Evolutionary conservation across 768 basidiomycete species (phyloP), one percentile per base, ranked within the genome.

Genomic region (Amanita jacksonii): DNA sequence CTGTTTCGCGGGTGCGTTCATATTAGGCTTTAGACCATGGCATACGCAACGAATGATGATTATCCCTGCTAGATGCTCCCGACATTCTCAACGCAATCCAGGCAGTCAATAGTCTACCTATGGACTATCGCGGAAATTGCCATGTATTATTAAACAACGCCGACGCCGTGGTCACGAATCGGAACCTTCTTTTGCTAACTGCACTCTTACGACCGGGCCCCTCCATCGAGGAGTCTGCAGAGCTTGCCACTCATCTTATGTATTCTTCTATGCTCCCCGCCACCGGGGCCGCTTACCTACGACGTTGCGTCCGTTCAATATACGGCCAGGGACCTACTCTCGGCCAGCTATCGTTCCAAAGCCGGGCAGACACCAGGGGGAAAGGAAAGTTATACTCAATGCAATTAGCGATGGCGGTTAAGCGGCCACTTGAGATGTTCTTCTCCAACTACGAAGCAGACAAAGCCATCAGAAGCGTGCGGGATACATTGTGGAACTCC

Each of bases 221-320:
- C 7, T 62, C 66, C 6, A 53, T 64, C 28, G 66, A 68, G 13
- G 65, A 69, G 56, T 62, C 64, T 4, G 67, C 65, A 8, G 68
- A 69, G 51, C 54, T 71, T 8, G 63, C 63, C 0, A 52, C 57
- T 6, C 69, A 69, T 47, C 52, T 69, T 19, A 68, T 69, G 64
- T 71, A 68, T 50, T 69, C 69, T 1, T 54, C 63, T 30, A 55
- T 54, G 18, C 53, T 71, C n/a, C 53, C 65, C 0, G 56, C 59
- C 8, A 57, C 60, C 5, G 56, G 57, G 15, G 62, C 63, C 9
- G 56, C 61, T 2, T 67, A 69, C 41, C 43, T 67, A 34, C 55
- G 57, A 20, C 58, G 57, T 6, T 68, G 65, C 46, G 54, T 63
- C 23, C 61, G 61, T 33, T 40, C 55, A 23, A 64, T 67, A 6